phyloP scores from a whole-genome alignment of 768 basidiomycete species.

The Kwoniella shandongensis region DNA sequence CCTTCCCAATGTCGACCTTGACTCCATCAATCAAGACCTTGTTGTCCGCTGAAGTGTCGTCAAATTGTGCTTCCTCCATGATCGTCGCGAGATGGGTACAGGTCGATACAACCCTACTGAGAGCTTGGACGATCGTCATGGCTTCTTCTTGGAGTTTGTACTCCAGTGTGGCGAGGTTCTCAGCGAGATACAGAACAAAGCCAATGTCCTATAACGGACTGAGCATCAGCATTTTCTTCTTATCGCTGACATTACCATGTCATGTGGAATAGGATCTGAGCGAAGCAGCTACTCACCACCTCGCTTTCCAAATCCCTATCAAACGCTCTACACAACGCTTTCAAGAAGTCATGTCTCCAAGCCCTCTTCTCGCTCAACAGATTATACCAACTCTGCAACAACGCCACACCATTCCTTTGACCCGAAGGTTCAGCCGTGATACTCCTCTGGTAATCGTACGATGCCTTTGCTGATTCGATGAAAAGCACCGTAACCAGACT shows the following conservation, averaged over 20 bases:
- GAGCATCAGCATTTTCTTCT: too few species aligned
- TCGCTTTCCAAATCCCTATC: constrained; percentile 60
- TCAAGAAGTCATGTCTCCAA: constrained; percentile 81
- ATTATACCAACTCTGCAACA: constrained; percentile 86
- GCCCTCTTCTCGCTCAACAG: constrained; percentile 88
- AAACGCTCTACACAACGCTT: constrained; percentile 75
- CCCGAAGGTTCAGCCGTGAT: constrained; percentile 38
- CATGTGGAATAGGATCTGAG: too few species aligned
- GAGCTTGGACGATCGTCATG: constrained; percentile 73
- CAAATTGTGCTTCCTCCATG: constrained; percentile 70
- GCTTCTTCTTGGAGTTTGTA: constrained; percentile 96
- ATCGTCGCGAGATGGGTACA: constrained; percentile 74
- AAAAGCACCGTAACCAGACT: constrained; percentile 85
- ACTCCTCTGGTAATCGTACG: constrained; percentile 77
- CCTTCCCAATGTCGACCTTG: constrained; percentile 24
- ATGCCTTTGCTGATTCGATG: constrained; percentile 71
- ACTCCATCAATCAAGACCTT: constrained; percentile 68
- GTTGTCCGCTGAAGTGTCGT: constrained; percentile 67
- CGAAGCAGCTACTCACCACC: constrained; percentile 7
- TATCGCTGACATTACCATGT: too few species aligned
- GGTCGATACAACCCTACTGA: constrained; percentile 39
- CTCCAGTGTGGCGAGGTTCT: constrained; percentile 87
- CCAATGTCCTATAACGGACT: constrained; percentile 75
- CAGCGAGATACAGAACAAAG: constrained; percentile 88
- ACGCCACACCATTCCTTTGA: constrained; percentile 66